These are phyloP conservation scores for Fusarium sp. DNA, from an alignment of 2,329 filamentous ascomycete genomes.

Conservation along the genomic window DNA sequence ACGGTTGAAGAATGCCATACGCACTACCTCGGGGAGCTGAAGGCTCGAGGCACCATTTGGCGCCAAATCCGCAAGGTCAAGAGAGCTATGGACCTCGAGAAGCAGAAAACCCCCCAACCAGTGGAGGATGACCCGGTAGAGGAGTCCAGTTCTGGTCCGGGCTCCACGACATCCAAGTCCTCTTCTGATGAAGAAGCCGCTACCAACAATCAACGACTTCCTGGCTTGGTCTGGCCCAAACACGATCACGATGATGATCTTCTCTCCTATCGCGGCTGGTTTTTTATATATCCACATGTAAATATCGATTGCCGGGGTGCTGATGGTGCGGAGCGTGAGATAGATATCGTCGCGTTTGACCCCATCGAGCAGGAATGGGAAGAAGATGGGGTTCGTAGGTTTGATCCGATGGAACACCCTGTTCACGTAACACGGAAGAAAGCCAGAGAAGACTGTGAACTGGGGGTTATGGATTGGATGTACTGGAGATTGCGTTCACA, in stretches of 20 bases:
- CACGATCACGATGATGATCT: no score
- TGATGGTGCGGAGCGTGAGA: neutral
- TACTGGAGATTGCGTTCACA: neutral
- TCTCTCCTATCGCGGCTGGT: no score
- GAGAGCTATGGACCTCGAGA: neutral
- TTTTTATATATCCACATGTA: neutral
- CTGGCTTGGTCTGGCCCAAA: neutral
- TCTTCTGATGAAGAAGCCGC: neutral
- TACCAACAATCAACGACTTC: neutral
- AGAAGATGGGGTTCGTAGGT: neutral
- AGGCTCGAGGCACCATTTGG: neutral
- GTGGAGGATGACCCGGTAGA: neutral
- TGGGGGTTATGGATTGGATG: neutral
- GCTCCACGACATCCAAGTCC: neutral
- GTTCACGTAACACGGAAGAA: neutral
- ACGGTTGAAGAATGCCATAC: neutral
- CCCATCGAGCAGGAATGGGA: neutral
- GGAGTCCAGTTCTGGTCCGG: neutral
- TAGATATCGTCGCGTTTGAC: neutral
- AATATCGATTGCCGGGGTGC: neutral
- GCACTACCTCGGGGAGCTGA: neutral
- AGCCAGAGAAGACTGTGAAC: neutral
- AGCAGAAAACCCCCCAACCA: neutral
- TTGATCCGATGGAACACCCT: neutral
- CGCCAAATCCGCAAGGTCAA: neutral